Conservation (phyloP, 345 rosid genomes). For the Linum usitatissimum region DNA sequence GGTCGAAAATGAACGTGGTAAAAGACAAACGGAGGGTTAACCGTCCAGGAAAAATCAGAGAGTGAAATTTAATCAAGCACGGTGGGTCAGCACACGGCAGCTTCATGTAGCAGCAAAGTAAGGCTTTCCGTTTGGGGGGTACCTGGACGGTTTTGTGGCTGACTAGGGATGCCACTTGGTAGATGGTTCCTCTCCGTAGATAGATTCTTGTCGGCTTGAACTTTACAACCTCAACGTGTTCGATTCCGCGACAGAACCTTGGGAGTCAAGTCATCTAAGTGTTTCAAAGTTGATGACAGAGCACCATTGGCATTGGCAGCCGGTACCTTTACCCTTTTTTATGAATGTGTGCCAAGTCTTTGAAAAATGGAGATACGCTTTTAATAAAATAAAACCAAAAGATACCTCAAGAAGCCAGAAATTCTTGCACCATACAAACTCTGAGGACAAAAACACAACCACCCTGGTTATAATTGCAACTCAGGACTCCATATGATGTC, state of each 20-base stretch:
- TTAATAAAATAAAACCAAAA: too few relatives aligned
- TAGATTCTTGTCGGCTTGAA: not conserved
- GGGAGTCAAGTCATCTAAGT: not conserved
- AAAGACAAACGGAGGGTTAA: not conserved
- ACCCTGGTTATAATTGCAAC: too few relatives aligned
- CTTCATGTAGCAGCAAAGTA: not conserved
- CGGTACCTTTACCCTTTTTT: too few relatives aligned
- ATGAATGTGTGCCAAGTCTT: too few relatives aligned
- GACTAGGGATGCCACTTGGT: not conserved
- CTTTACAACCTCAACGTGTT: not conserved
- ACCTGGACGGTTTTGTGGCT: not conserved
- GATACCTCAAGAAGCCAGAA: too few relatives aligned
- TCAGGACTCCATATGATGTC: too few relatives aligned
- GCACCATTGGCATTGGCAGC: too few relatives aligned
- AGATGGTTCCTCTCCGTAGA: not conserved
- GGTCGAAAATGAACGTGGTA: not conserved
- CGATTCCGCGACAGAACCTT: not conserved
- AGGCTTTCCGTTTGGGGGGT: not conserved
- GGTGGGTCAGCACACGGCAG: not conserved
- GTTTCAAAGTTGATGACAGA: too few relatives aligned
- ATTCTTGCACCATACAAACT: too few relatives aligned
- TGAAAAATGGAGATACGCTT: too few relatives aligned
- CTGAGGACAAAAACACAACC: too few relatives aligned
- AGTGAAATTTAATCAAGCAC: not conserved
- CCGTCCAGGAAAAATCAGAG: not conserved